A percentile compares a stretch with the other conserved stretches of the same genome.
phyloP scores from a whole-genome alignment of 208 protist species.

The Borovskyia barvae region DNA sequence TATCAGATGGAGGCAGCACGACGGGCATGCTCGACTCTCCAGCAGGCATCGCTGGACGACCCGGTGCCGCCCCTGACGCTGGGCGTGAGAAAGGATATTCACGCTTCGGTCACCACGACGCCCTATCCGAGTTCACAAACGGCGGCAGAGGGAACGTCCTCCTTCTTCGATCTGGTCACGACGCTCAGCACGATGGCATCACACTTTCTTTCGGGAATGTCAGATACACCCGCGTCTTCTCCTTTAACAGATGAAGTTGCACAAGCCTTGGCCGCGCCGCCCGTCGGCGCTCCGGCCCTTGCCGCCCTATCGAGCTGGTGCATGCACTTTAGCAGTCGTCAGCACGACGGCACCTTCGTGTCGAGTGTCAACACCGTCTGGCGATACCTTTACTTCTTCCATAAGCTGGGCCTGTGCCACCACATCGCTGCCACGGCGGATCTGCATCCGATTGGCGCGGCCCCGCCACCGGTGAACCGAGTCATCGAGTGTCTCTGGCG shows the following conservation, averaged over 20 bases:
- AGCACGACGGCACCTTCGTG: slow-evolving; percentile 82
- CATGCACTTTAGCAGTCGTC: slow-evolving; percentile 42
- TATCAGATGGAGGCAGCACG: slow-evolving; percentile 31
- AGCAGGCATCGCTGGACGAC: neutral
- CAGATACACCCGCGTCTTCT: too few relatives aligned
- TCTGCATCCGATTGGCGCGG: slow-evolving; percentile 48
- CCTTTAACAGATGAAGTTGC: too few relatives aligned
- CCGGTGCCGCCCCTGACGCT: neutral
- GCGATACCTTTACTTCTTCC: slow-evolving; percentile 71
- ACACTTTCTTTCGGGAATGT: too few relatives aligned
- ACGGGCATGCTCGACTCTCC: neutral
- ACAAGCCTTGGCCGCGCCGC: too few relatives aligned
- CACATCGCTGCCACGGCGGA: slow-evolving; percentile 66
- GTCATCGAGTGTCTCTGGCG: slow-evolving; percentile 53
- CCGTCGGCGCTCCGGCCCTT: slow-evolving; percentile 9
- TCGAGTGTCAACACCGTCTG: slow-evolving; percentile 79
- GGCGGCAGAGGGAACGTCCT: too few relatives aligned
- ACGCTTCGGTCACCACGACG: too few relatives aligned
- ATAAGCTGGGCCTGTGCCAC: slow-evolving; percentile 55
- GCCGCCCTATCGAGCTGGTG: slow-evolving; percentile 17
- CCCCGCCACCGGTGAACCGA: slow-evolving; percentile 49
- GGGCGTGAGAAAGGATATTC: too few relatives aligned
- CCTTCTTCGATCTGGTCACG: too few relatives aligned
- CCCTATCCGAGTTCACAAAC: too few relatives aligned
- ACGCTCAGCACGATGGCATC: too few relatives aligned